Base-by-base conservation (phyloP, 495 filamentous ascomycete species). In the Neurospora terricola region DNA sequence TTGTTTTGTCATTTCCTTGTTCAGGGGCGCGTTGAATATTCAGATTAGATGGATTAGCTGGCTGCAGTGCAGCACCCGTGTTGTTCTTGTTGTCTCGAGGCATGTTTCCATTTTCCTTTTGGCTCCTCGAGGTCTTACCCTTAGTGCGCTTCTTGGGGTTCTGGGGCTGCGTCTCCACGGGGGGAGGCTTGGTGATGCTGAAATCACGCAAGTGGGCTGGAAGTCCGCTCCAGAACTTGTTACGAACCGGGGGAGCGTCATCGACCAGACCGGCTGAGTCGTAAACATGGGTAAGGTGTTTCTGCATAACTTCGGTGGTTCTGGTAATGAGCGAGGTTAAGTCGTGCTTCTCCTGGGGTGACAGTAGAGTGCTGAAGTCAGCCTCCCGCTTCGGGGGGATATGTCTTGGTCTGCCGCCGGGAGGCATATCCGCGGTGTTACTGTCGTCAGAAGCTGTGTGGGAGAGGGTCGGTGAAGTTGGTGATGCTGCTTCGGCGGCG, bases 241-340 rank as follows among this genome's bases (percentile, higher is more conserved):
- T 69, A 45, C 81, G 80, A 23, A 73, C 66, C 27, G 78, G 72
- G 38, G 69, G 73, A n/a, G 75, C 59, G 36, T 72, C 70, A 34
- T 75, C 76, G 34, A 70, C 42, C 27, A 72, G n/a, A 39, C 75
- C 77, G 39, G 74, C 74, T 37, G 79, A 73, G 71, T 88, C 86
- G 39, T 88, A 88, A 69, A 78, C 81, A 23, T 83, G 80, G 48
- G 75, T 77, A 54, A 87, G 78, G 34, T 84, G 82, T 72, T 78
- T 83, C 45, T 84, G 81, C 81, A 90, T 87, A 2, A 79, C 77
- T 34, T 87, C 86, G 38, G 81, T 84, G 71, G 85, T 82, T 37
- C 77, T 79, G 71, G 72, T 73, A 68, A 87, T 73, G 8, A 90
- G 83, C 0, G 76, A 66, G 14, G 73, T 59, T 34, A 82, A 71